Percentiles rank a stretch among this genome's conserved stretches.
Conservation (phyloP, 345 rosid genomes). For the Boechera stricta region DNA sequence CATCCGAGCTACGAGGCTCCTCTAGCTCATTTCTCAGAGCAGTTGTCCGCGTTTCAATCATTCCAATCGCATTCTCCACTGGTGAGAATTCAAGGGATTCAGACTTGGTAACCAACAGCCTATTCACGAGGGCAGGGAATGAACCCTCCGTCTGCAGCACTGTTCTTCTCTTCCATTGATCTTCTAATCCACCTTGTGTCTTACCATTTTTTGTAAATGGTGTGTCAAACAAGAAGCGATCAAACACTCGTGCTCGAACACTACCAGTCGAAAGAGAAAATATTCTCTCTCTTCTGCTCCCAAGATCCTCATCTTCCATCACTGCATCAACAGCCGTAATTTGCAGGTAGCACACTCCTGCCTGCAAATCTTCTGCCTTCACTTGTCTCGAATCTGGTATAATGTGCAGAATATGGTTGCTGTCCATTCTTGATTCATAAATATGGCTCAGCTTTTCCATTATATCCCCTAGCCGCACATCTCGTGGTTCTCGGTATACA, state of each 20-base stretch:
- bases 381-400: constrained; percentile 98
- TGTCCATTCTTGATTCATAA: constrained; percentile 93
- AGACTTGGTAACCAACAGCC: constrained; percentile 86
- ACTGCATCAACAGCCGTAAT: constrained; percentile 98
- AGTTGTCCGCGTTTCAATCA: constrained; percentile 98
- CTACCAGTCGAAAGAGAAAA: constrained; percentile 96
- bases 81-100: constrained; percentile 99
- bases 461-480: constrained; percentile 96
- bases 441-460: constrained; percentile 99
- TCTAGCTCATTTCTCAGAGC: constrained; percentile 92
- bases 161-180: constrained; percentile 98
- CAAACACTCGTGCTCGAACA: constrained; percentile 92
- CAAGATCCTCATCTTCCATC: constrained; percentile 99
- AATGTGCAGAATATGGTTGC: constrained; percentile 80
- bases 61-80: constrained; percentile 97
- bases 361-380: constrained; percentile 94
- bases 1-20: constrained; percentile 99
- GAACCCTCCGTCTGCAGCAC: constrained; percentile 96
- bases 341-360: constrained; percentile 93
- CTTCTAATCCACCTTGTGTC: constrained; percentile 98
- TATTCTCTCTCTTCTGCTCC: constrained; percentile 95
- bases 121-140: constrained; percentile 93
- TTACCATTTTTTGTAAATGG: constrained; percentile 99
- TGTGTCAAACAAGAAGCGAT: constrained; percentile 97
- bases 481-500: constrained; percentile 95